Base-by-base conservation (phyloP, 768 basidiomycete species). In the Pisolithus orientalis region DNA sequence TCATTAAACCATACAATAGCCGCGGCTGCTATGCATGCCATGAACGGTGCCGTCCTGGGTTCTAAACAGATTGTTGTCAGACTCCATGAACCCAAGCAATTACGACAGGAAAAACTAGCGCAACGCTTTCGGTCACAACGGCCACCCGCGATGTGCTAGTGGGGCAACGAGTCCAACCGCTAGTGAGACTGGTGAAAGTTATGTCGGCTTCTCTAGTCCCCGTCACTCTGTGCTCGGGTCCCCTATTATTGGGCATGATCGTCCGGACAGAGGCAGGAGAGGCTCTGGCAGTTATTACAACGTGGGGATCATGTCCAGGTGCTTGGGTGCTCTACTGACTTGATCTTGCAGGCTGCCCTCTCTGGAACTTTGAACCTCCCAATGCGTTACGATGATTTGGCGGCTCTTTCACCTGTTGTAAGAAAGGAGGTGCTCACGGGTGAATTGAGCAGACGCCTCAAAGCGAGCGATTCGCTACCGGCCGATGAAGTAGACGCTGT, bases 211-310 rank as follows among this genome's bases (percentile, higher is more conserved):
- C 80, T 78, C 80, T 4, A 90, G 88, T 57, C 88, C 88, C 13
- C 82, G 86, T 40, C 75, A 76, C 54, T 62, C 74, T 13, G 64
- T 65, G 3, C 71, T 87, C 17, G 80, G 76, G 3, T 84, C 83
- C n/a, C 82, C 82, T 21, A 75, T 79, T 44, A 70, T 75, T 49
- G 67, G 65, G 31, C 68, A 76, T 53, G 85, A 87, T 34, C 84
- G 48, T 67, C 78, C 40, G 82, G 66, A 90, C 39, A 75, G 87
- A 55, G 80, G 80, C 17, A 76, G 91, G 53, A 75, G 91, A 61
- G 86, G 89, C 21, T 89, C 87, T 39, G 91, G 89, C 5, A 92
- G 90, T 62, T 93, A 92, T 66, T 93, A 85, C 60, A 85, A 88
- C 61, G 90, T 90, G 60, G 53, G 79, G 57, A 24, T 21, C 24